These are phyloP conservation scores for Omphalotus guepiniiformis DNA, from an alignment of 768 basidiomycete species.

Conservation along the genomic window DNA sequence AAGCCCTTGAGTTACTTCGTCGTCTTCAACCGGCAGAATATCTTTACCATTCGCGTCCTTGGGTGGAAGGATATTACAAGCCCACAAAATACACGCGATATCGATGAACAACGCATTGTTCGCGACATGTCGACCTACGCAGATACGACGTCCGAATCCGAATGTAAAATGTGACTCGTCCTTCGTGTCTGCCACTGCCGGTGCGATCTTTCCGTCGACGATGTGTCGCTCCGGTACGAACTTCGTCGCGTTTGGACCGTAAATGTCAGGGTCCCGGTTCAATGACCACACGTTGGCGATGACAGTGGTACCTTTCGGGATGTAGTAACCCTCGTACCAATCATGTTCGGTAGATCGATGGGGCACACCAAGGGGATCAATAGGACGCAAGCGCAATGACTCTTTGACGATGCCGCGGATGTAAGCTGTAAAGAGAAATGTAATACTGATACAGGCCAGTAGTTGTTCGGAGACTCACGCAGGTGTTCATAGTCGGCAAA, in stretches of 20 bases:
- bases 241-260: background rate
- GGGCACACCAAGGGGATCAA: background rate
- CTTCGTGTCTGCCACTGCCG: background rate
- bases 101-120: constrained; percentile 7
- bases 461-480: constrained; percentile 22
- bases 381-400: constrained; percentile 1
- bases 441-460: constrained; percentile 1
- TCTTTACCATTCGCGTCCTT: no score
- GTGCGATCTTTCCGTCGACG: background rate
- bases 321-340: constrained; percentile 2
- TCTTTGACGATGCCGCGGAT: constrained; percentile 10
- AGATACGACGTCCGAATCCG: constrained; percentile 21
- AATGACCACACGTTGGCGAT: constrained; percentile 1
- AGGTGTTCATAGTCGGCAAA: constrained; percentile 10
- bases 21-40: no score
- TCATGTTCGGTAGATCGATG: constrained; percentile 5
- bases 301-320: background rate
- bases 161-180: constrained; percentile 10
- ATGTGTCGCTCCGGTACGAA: constrained; percentile 7
- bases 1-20: no score
- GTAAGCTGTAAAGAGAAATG: no score
- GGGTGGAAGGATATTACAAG: background rate
- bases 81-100: constrained; percentile 4
- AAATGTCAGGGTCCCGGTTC: background rate
- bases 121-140: constrained; percentile 7